Percentiles rank a stretch among this genome's conserved stretches.
Conservation (phyloP, 441 rosid species). For the Pelargonium fulgidum region DNA sequence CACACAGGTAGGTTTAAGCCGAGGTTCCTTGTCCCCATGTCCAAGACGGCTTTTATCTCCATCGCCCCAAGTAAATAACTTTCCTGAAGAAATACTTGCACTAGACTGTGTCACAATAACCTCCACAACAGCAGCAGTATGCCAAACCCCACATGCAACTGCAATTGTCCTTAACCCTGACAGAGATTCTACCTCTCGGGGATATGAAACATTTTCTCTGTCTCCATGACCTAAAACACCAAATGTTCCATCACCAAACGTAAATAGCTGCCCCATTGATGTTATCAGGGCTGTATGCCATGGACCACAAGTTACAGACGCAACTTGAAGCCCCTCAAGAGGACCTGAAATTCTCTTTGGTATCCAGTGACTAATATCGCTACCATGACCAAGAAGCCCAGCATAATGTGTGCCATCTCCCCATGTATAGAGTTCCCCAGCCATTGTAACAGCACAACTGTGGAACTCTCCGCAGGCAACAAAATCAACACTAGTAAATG, state of each 20-base stretch:
- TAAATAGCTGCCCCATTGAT: slow-evolving; percentile 85
- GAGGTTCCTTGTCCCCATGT: slow-evolving; percentile 86
- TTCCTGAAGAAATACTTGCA: slow-evolving; percentile 84
- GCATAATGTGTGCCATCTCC: slow-evolving; percentile 76
- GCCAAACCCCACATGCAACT: slow-evolving; percentile 98
- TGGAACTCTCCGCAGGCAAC: slow-evolving; percentile 94
- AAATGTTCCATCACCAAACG: slow-evolving; percentile 96
- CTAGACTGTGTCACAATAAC: slow-evolving; percentile 86
- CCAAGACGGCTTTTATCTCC: slow-evolving; percentile 94
- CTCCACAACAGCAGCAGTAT: slow-evolving; percentile 95
- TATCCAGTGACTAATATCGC: slow-evolving; percentile 86
- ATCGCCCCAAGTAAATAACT: slow-evolving; percentile 96
- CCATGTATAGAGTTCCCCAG: slow-evolving; percentile 96
- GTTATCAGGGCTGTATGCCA: slow-evolving; percentile 95
- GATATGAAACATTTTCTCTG: slow-evolving; percentile 56
- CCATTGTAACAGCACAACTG: slow-evolving; percentile 89
- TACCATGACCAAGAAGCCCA: slow-evolving; percentile 95
- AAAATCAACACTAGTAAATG: slow-evolving; percentile 69
- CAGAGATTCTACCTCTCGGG: slow-evolving; percentile 86
- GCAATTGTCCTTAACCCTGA: slow-evolving; percentile 85
- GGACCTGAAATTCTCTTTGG: slow-evolving; percentile 86
- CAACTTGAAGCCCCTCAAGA: slow-evolving; percentile 85
- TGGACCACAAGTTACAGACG: slow-evolving; percentile 88
- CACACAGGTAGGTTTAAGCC: slow-evolving; percentile 86
- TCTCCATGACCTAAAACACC: slow-evolving; percentile 95